phyloP scores from a whole-genome alignment of 352 stramenopile genomes.

The Globisporangium spiculum region DNA sequence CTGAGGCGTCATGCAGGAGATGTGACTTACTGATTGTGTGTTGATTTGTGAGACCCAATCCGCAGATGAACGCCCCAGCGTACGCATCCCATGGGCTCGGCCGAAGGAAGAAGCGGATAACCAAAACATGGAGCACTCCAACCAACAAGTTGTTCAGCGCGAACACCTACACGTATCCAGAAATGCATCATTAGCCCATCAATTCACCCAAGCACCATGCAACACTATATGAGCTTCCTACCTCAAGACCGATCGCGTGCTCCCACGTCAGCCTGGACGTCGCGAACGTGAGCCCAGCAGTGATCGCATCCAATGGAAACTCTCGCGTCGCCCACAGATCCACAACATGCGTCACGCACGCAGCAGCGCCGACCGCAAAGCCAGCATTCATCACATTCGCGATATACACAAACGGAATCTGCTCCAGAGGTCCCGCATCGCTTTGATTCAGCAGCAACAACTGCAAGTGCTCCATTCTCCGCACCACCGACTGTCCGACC shows the following conservation, averaged over 20 bases:
- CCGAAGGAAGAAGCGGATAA: constrained; percentile 35
- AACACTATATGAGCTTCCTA: not conserved
- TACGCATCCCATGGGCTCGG: constrained; percentile 23
- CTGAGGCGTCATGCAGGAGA: not conserved
- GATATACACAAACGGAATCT: constrained; percentile 25
- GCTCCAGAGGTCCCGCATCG: not conserved
- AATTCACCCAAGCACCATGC: not conserved
- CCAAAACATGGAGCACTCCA: constrained; percentile 60
- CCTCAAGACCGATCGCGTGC: constrained; percentile 75
- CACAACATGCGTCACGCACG: constrained; percentile 35
- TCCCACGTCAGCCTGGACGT: constrained; percentile 90
- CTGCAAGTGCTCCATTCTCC: not conserved
- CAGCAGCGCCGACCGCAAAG: constrained; percentile 30
- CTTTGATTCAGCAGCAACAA: constrained; percentile 1
- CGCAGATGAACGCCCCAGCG: constrained; percentile 81
- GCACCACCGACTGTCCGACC: constrained; percentile 12
- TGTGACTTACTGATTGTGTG: constrained; percentile 72
- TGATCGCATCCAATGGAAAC: constrained; percentile 25
- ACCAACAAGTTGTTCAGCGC: constrained; percentile 92
- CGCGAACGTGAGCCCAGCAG: constrained; percentile 50
- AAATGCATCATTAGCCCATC: not conserved
- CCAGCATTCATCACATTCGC: constrained; percentile 39
- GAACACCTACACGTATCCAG: constrained; percentile 80
- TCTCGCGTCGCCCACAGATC: constrained; percentile 23
- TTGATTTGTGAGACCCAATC: constrained; percentile 91